Base-by-base conservation (phyloP, 2,329 filamentous ascomycete genomes). In the Penicillium fuscoglaucum region DNA sequence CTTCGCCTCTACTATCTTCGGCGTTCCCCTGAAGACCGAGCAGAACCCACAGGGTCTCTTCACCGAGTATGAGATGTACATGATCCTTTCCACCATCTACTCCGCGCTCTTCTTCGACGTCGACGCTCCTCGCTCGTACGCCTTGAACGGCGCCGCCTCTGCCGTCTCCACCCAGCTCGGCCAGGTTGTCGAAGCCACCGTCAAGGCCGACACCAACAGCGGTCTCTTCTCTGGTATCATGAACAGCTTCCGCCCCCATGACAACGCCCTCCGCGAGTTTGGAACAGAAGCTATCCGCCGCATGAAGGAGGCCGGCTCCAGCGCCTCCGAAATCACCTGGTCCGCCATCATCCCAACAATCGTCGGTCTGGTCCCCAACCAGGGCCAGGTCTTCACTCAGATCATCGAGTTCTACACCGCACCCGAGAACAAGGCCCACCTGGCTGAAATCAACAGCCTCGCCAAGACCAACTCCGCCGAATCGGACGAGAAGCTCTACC, bases 391-490 rank as follows among this genome's bases (percentile, higher is more conserved):
- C 66, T 91, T 92, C 69, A 85, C 87, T 1, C 87, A 90, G 76
- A 81, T 88, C 2, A 79, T 91, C 19, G 89, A 92, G 70, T 91
- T 84, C 75, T 92, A 89, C 69, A 80, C 92, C 6, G 83, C 84
- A 0, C 77, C 82, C 3, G 75, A 83, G 33, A 83, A 85, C 64
- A 74, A 79, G 55, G 64, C 77, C 13, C 79, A 91, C 66, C 73
- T 89, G 0, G 78, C 83, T 0, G 83, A 86, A 44, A 81, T 93
- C 55, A 82, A 87, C 64, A 76, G 77, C 19, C 77, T 89, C 17
- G 84, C 90, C 29, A 76, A 80, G 35, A 70, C 82, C 40, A 79
- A 85, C 5, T 78, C 82, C 0, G 77, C 78, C 1, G 83, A 87
- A 61, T 83, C 81, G 0, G 87, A 91, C 62, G 80, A 85, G 1